Evolutionary conservation across 345 rosid genomes (phyloP).

Genomic region (Eucalyptus leucophloia): DNA sequence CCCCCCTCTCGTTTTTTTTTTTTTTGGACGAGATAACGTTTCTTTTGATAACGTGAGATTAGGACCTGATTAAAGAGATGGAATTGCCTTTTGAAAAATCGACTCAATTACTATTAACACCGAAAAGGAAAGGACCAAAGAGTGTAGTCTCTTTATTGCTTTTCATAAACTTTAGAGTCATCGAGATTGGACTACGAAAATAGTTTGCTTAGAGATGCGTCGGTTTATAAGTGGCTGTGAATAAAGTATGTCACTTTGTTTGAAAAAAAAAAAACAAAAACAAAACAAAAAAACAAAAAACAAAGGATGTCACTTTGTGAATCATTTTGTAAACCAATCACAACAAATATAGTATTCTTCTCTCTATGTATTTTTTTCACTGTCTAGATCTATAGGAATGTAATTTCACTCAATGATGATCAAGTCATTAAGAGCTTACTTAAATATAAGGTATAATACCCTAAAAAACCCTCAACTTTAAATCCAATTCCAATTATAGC

Average conservation of each 20-base stretch:
- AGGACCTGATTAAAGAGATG: background rate
- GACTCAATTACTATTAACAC: background rate
- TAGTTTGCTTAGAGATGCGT: background rate
- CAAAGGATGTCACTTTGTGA: background rate
- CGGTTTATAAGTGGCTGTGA: background rate
- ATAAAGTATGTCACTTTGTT: background rate
- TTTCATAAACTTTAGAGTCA: background rate
- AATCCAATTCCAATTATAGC: background rate
- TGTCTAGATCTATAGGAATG: background rate
- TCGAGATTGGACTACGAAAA: background rate
- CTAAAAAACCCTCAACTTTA: background rate
- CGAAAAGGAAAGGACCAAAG: background rate
- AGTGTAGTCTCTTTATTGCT: background rate
- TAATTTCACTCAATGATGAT: background rate
- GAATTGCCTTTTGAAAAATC: background rate
- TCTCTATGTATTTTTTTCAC: background rate
- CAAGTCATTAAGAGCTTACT: background rate
- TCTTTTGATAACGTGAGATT: background rate
- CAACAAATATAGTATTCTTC: background rate
- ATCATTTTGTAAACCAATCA: background rate
- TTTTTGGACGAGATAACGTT: background rate
- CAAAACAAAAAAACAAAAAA: no score
- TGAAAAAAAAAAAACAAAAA: no score
- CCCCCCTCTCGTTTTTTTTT: background rate
- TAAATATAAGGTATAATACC: background rate